These are phyloP conservation scores for Perilla frutescens DNA, from an alignment of 257 asterid genomes.

Conservation along the genomic window DNA sequence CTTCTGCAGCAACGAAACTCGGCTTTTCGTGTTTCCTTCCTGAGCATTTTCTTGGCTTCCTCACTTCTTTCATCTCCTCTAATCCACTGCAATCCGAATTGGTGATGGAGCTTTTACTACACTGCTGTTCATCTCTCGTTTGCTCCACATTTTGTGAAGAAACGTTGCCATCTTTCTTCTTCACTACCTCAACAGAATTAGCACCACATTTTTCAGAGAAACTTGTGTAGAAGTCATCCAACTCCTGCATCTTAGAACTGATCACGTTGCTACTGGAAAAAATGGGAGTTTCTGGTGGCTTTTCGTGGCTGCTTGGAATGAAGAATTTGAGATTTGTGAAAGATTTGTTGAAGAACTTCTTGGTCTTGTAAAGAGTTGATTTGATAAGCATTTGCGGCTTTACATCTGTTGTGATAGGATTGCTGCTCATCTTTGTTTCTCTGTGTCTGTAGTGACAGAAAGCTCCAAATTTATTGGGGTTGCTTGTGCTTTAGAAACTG, in stretches of 20 bases:
- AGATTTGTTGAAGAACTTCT: conserved; percentile 49
- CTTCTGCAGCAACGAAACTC: conserved; percentile 38
- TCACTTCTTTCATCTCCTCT: conserved; percentile 45
- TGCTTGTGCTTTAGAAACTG: conserved; percentile 26
- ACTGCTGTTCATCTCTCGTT: conserved; percentile 35
- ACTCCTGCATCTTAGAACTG: conserved; percentile 40
- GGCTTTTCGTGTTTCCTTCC: conserved; percentile 35
- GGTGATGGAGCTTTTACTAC: not conserved
- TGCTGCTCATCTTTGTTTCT: conserved; percentile 44
- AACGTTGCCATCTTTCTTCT: conserved; percentile 33
- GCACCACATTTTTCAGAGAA: conserved; percentile 48
- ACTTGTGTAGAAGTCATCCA: conserved; percentile 46
- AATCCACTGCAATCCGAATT: conserved; percentile 17
- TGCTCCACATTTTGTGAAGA: conserved; percentile 31
- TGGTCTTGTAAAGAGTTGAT: conserved; percentile 59
- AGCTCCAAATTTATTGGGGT: conserved; percentile 27
- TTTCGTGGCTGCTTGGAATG: conserved; percentile 36
- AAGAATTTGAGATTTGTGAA: conserved; percentile 54
- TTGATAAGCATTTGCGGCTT: conserved; percentile 58
- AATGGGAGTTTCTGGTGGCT: conserved; percentile 48
- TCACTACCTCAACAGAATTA: conserved; percentile 17
- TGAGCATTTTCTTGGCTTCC: conserved; percentile 27
- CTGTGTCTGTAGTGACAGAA: conserved; percentile 34
- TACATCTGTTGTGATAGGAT: conserved; percentile 32
- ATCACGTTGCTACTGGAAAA: conserved; percentile 30